phyloP scores from a whole-genome alignment of 306 rosid species.

The Prunus mongolica region DNA sequence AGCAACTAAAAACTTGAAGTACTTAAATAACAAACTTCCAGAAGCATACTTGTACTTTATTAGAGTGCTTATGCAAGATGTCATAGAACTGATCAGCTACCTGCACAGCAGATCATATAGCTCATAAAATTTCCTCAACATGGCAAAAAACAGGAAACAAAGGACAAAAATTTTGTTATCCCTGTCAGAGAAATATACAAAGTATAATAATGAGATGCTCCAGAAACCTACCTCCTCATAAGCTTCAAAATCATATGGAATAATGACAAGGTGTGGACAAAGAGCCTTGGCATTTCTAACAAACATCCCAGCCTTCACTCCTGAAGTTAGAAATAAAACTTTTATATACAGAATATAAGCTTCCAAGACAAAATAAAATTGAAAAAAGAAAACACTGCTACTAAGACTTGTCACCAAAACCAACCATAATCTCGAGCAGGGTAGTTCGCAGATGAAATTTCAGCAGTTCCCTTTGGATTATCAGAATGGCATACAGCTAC shows the following conservation, averaged over 20 bases:
- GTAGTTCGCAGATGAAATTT: conserved; percentile 95
- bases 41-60: conserved; percentile 79
- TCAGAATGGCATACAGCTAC: conserved; percentile 92
- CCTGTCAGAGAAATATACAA: conserved; percentile 13
- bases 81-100: conserved; percentile 88
- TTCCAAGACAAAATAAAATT: background rate
- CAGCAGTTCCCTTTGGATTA: conserved; percentile 86
- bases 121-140: background rate
- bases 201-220: background rate
- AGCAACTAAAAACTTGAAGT: conserved; percentile 8
- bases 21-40: conserved; percentile 21
- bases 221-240: conserved; percentile 67
- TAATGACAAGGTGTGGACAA: conserved; percentile 73
- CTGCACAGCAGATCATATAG: conserved; percentile 42
- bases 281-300: conserved; percentile 83
- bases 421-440: conserved; percentile 90
- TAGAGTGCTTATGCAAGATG: conserved; percentile 70
- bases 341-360: conserved; percentile 14
- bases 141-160: background rate
- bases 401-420: conserved; percentile 28
- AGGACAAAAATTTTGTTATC: background rate
- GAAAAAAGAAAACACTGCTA: background rate
- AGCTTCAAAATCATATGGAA: conserved; percentile 90
- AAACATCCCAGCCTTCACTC: conserved; percentile 89
- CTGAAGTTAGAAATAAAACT: conserved; percentile 33